phyloP scores from a whole-genome alignment of 257 asterid species.

The Przewalskia tangutica region DNA sequence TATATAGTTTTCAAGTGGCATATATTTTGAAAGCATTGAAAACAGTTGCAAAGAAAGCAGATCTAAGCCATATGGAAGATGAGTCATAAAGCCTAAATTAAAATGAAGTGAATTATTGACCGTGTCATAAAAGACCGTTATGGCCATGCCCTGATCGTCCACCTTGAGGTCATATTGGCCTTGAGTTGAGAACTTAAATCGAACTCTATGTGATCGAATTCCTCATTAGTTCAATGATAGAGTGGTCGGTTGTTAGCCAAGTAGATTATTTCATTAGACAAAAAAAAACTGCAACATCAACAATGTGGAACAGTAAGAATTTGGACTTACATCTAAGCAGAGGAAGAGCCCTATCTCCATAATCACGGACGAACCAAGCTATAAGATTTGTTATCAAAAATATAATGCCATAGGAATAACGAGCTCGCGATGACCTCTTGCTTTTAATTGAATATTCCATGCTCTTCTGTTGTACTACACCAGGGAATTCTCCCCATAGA shows the following conservation, averaged over 20 bases:
- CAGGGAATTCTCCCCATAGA: constrained; percentile 9
- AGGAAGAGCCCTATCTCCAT: constrained; percentile 55
- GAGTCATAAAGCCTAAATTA: background rate
- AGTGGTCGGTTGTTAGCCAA: background rate
- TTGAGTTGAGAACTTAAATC: background rate
- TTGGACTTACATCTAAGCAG: constrained; percentile 57
- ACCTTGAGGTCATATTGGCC: background rate
- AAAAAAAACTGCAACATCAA: background rate
- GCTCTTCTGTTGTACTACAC: constrained; percentile 18
- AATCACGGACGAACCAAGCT: constrained; percentile 85
- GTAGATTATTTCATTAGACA: background rate
- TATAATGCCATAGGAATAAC: constrained; percentile 64
- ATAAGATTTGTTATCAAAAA: constrained; percentile 55
- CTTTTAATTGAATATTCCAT: constrained; percentile 22
- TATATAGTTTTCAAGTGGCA: background rate
- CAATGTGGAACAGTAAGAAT: background rate
- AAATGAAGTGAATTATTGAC: background rate
- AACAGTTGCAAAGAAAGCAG: background rate
- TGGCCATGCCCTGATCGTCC: background rate
- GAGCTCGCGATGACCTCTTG: constrained; percentile 59
- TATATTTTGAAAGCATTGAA: background rate
- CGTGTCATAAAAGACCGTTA: background rate
- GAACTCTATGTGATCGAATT: background rate
- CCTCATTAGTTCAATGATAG: background rate
- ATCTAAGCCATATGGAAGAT: background rate